A percentile compares a stretch with the other conserved stretches of the same genome.
phyloP scores from a whole-genome alignment of 192 early-diverging fungal species.

The Backusella tuberculispora region DNA sequence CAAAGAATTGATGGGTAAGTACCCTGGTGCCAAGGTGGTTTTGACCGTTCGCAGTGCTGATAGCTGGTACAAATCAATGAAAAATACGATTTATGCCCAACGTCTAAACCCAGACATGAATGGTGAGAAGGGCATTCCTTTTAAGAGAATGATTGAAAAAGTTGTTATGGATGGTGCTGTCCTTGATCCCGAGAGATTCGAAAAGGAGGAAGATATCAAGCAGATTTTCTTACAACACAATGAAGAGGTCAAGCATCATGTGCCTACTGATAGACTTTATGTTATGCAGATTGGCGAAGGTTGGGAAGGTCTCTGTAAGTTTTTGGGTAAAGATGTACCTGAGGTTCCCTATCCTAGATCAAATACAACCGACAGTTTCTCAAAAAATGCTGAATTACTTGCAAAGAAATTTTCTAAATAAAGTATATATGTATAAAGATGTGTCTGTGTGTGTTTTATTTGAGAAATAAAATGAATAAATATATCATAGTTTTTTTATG shows the following conservation, averaged over 20 bases:
- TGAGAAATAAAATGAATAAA: neutral
- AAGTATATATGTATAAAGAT: neutral
- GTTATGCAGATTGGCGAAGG: conserved; percentile 23
- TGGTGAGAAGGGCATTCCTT: neutral
- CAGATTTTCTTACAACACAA: conserved; percentile 1
- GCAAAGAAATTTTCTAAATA: neutral
- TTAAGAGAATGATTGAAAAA: neutral
- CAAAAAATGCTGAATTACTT: neutral
- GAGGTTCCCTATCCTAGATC: conserved; percentile 12
- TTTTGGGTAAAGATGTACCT: conserved; percentile 12
- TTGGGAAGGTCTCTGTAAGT: conserved; percentile 19
- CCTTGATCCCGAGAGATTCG: neutral
- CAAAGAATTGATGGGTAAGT: conserved; percentile 28
- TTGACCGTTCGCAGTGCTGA: conserved; percentile 25
- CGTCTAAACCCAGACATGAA: neutral
- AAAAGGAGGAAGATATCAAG: conserved; percentile 18
- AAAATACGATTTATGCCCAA: conserved; percentile 3
- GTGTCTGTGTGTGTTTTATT: neutral
- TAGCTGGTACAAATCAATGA: conserved; percentile 29
- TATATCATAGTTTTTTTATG: neutral
- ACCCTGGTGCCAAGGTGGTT: conserved; percentile 35
- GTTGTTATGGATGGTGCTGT: neutral
- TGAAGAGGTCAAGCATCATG: conserved; percentile 13
- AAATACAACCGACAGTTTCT: conserved; percentile 1
- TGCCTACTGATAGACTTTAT: conserved; percentile 1